Base-by-base conservation (phyloP, 2,329 filamentous ascomycete species). In the Didymella arachidicola region DNA sequence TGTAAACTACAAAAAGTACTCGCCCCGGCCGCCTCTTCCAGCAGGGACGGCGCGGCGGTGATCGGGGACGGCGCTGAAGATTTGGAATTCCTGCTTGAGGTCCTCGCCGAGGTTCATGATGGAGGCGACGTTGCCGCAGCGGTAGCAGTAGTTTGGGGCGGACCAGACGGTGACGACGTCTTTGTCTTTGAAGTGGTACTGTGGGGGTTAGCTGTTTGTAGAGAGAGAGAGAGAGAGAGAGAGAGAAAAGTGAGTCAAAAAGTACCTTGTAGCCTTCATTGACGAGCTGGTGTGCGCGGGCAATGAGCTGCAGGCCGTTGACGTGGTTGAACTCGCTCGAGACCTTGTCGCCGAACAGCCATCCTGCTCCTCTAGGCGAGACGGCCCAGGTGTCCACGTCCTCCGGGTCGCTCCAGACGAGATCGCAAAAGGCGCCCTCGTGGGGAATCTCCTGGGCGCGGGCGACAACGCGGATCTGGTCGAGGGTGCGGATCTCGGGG, bases 401-500 rank as follows among this genome's bases (percentile, higher is more conserved):
- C 67, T 92, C 89, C 0, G 89, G 89, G 72, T 92, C 89, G 67
- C 92, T 97, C 95, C 95, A 99, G 54, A 99, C 86, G 55, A 99
- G 82, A 79, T 99, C 95, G 77, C 95, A 99, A 89, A 99, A 98
- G 53, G 95, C 93, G 12, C 95, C 95, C 77, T 99, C 95, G 74
- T 99, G 95, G 22, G 95, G 95, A 43, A 99, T 96, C 79, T 99
- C 95, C 80, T 99, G 95, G 14, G 89, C 89, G 72, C 89, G 81
- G 47, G 89, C 89, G 48, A 91, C 88, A 5, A 73, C 71, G 45
- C 89, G 84, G 74, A 97, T 97, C 64, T 96, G 90, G 79, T 98
- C 95, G 56, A 99, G 85, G 30, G 92, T 92, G 69, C 94, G 85
- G 78, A 99, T 98, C 80, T 99, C 96, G n/a, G 95, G 95, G 61